phyloP scores from a whole-genome alignment of 305 asterid genomes.

The Plantago coronopus region DNA sequence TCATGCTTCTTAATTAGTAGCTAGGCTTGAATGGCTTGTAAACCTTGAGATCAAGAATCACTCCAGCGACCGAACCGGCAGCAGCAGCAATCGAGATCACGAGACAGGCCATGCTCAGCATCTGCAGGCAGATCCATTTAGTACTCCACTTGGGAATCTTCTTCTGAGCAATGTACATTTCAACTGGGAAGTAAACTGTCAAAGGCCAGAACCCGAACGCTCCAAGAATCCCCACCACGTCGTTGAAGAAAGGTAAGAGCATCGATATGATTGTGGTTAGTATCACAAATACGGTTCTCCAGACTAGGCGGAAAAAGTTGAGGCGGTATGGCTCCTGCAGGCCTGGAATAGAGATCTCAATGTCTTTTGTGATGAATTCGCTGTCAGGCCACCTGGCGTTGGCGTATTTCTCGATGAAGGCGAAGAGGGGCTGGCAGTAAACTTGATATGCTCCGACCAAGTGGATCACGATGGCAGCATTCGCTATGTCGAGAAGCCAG shows the following conservation, averaged over 20 bases:
- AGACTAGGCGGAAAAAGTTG: conserved; percentile 39
- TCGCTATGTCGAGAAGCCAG: conserved; percentile 66
- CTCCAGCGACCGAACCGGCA: conserved; percentile 52
- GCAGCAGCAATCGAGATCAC: conserved; percentile 49
- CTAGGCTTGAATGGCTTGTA: conserved; percentile 52
- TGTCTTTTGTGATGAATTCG: conserved; percentile 29
- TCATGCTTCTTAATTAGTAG: conserved; percentile 24
- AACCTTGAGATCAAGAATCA: conserved; percentile 45
- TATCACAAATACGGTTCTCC: conserved; percentile 46
- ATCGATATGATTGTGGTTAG: conserved; percentile 44
- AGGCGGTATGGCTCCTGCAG: conserved; percentile 18
- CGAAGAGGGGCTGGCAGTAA: conserved; percentile 53
- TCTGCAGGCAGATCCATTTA: conserved; percentile 41
- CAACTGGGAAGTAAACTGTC: conserved; percentile 54
- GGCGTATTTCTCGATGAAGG: conserved; percentile 37
- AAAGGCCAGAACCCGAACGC: conserved; percentile 59
- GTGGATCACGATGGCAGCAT: conserved; percentile 53
- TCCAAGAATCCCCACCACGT: conserved; percentile 53
- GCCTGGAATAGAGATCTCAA: conserved; percentile 24
- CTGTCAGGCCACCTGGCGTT: conserved; percentile 37
- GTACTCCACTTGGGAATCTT: conserved; percentile 40
- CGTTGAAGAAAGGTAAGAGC: conserved; percentile 60
- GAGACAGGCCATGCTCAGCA: conserved; percentile 39
- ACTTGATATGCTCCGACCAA: conserved; percentile 61
- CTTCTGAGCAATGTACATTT: conserved; percentile 58